These are phyloP conservation scores for Testicularia cyperi DNA, from an alignment of 1,284 basidiomycete species.

Conservation along the genomic window DNA sequence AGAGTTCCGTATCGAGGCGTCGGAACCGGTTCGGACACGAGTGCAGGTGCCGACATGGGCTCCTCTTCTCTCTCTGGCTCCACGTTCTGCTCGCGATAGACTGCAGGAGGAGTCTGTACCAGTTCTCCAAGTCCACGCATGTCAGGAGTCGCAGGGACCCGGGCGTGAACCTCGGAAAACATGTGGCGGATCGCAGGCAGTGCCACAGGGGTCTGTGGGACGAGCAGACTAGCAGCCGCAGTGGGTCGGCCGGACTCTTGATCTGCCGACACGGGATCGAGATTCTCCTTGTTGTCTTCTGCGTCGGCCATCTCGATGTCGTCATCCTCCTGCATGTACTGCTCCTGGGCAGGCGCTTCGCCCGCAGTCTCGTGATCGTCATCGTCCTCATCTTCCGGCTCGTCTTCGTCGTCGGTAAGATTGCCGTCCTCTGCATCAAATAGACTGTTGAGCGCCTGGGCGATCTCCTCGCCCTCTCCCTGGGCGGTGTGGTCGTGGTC, in stretches of 20 bases:
- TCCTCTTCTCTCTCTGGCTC: too few relatives aligned
- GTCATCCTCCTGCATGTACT: too few relatives aligned
- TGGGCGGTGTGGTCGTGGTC: conserved; percentile 7
- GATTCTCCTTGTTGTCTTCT: too few relatives aligned
- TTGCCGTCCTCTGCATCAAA: conserved; percentile 27
- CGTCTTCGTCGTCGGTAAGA: conserved; percentile 33
- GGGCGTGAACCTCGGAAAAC: conserved; percentile 12
- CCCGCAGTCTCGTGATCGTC: conserved; percentile 24
- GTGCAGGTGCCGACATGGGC: too few relatives aligned
- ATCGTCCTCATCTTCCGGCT: conserved; percentile 13
- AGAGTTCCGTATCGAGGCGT: conserved; percentile 17
- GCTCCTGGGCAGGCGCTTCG: too few relatives aligned
- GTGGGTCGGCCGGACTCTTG: too few relatives aligned
- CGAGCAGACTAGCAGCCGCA: too few relatives aligned
- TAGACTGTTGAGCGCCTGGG: conserved; percentile 22
- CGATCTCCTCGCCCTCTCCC: conserved; percentile 12
- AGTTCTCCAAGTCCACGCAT: conserved; percentile 12
- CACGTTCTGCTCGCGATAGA: too few relatives aligned
- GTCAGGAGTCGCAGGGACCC: conserved; percentile 17
- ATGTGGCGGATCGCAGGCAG: conserved; percentile 21
- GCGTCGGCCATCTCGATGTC: too few relatives aligned
- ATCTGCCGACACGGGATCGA: too few relatives aligned
- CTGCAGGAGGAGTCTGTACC: too few relatives aligned
- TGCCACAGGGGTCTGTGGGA: conserved; percentile 17
- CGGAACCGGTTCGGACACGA: too few relatives aligned